Conservation (phyloP, 2,329 filamentous ascomycete species). For the Stemphylium vesicarium region DNA sequence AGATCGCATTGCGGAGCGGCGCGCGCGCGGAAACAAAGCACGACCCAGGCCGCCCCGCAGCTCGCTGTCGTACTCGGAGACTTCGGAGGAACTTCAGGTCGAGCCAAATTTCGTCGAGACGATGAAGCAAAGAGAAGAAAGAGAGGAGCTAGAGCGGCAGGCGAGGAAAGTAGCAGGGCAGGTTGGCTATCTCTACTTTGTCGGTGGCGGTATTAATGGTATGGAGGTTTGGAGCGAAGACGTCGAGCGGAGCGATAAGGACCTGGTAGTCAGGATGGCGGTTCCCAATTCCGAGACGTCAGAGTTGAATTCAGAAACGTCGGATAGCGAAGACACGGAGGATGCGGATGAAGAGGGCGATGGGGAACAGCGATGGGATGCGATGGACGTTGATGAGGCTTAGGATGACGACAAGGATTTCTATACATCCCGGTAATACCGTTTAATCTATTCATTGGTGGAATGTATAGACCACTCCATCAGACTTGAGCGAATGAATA, state of each 20-base stretch:
- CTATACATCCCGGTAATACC: too few species aligned
- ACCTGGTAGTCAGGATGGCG: conserved; percentile 19
- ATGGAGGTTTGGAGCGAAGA: conserved; percentile 24
- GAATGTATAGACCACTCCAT: too few species aligned
- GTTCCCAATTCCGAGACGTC: background rate
- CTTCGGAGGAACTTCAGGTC: conserved; percentile 23
- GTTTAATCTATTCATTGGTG: too few species aligned
- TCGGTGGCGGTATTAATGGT: conserved; percentile 17
- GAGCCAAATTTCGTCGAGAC: conserved; percentile 14
- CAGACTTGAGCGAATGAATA: too few species aligned
- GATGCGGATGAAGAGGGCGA: conserved; percentile 6
- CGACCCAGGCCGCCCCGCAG: conserved; percentile 27
- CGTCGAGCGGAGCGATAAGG: conserved; percentile 22
- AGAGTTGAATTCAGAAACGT: background rate
- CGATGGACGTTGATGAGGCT: conserved; percentile 16
- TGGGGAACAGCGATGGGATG: conserved; percentile 6
- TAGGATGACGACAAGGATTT: background rate
- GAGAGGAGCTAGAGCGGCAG: conserved; percentile 14
- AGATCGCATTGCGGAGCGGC: conserved; percentile 16
- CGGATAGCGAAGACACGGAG: conserved; percentile 6
- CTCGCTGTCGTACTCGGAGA: conserved; percentile 27
- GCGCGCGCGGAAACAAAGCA: conserved; percentile 17
- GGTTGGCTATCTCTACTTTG: conserved; percentile 40
- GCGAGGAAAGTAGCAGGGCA: conserved; percentile 22
- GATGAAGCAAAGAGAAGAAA: conserved; percentile 19